Evolutionary conservation across 176 grass and related monocot genomes (phyloP).

Genomic region (Raddia guianensis): DNA sequence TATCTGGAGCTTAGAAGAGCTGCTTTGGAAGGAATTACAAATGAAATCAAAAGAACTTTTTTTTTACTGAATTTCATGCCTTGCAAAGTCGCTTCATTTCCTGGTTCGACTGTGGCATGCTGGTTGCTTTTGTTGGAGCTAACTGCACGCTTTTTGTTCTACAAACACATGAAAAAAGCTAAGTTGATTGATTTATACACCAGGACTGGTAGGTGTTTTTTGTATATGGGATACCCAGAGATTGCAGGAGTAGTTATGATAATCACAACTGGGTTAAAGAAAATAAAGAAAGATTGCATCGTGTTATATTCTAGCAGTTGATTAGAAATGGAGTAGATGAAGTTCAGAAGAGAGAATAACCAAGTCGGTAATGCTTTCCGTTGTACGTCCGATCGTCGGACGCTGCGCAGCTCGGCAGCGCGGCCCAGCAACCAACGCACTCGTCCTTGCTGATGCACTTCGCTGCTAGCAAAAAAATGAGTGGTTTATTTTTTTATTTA

Average conservation of each 20-base stretch:
- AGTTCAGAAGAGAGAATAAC: not conserved
- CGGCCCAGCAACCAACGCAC: too few species aligned
- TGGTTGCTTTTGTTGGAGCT: not conserved
- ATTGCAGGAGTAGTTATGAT: not conserved
- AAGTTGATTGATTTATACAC: not conserved
- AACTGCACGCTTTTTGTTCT: not conserved
- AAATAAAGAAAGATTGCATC: conserved; percentile 14
- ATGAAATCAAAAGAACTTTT: too few species aligned
- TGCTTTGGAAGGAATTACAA: not conserved
- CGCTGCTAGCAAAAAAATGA: too few species aligned
- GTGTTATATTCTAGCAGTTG: not conserved
- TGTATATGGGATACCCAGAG: not conserved
- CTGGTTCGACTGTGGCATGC: not conserved
- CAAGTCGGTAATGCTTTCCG: too few species aligned
- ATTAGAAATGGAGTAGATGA: not conserved
- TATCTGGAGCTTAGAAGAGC: not conserved
- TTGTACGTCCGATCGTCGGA: too few species aligned
- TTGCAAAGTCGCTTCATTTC: not conserved
- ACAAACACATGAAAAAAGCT: not conserved
- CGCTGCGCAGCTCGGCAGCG: too few species aligned
- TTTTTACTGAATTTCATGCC: not conserved
- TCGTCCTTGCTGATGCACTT: too few species aligned
- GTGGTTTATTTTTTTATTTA: too few species aligned
- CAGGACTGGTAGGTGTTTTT: not conserved
- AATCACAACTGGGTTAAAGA: not conserved